Evolutionary conservation across 2,329 filamentous ascomycete genomes (phyloP).

Genomic region (Penicillium sp.): DNA sequence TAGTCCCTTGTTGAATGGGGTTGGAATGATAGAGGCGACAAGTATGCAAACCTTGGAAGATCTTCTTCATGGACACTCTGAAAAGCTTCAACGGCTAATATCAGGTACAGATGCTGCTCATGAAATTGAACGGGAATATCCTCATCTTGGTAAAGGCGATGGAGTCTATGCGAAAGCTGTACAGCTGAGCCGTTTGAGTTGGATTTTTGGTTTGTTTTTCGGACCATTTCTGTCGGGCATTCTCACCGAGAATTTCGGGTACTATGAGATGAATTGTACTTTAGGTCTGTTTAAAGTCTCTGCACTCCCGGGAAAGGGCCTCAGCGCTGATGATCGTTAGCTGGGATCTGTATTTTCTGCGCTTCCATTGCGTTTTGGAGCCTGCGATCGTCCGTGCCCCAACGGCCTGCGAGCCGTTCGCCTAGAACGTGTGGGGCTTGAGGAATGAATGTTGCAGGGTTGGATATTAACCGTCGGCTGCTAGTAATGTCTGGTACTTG

Average conservation of each 20-base stretch:
- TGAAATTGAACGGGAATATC: neutral
- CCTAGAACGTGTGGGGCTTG: neutral
- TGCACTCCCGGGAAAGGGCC: slow-evolving; percentile 2
- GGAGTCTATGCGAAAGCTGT: neutral
- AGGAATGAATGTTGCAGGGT: neutral
- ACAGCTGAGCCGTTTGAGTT: slow-evolving; percentile 29
- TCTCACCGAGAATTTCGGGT: slow-evolving; percentile 24
- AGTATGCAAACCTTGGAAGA: slow-evolving; percentile 23
- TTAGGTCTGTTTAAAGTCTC: slow-evolving; percentile 19
- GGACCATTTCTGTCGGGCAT: slow-evolving; percentile 27
- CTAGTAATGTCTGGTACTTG: neutral
- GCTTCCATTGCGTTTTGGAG: slow-evolving; percentile 13
- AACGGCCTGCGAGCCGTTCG: neutral
- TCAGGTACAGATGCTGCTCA: neutral
- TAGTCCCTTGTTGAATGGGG: slow-evolving; percentile 31
- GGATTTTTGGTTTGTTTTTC: slow-evolving; percentile 28
- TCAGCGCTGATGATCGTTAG: slow-evolving; percentile 7
- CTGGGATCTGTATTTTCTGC: slow-evolving; percentile 21
- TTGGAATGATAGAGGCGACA: slow-evolving; percentile 34
- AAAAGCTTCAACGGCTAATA: neutral
- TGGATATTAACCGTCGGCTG: neutral
- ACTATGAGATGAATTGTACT: slow-evolving; percentile 26
- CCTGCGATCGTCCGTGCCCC: slow-evolving; percentile 13
- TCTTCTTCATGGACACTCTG: neutral
- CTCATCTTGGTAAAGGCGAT: neutral